Evolutionary conservation across 108 stramenopile genomes (phyloP), one percentile per base, ranked within the genome.

Genomic region (Licmophora abbreviata): DNA sequence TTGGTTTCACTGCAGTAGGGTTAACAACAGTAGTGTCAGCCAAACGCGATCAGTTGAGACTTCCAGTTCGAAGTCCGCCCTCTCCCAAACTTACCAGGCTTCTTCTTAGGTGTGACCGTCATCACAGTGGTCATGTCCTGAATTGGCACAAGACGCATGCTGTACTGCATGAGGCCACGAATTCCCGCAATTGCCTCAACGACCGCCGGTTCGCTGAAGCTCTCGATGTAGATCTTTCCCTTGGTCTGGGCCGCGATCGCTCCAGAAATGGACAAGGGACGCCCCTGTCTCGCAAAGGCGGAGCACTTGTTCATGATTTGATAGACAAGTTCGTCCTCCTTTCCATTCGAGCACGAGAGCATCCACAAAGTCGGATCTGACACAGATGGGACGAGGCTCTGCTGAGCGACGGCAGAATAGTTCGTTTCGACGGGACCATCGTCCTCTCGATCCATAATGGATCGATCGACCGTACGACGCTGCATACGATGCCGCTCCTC

Each of bases 301-400:
- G 82, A 58, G 59, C 88, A 85, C 51, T 97, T 98, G 73, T 95
- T 96, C 94, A 95, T 95, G 45, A 98, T 69, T 62, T 94, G 88
- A 47, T 76, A 70, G 6, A 94, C 77, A 33, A 96, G 66, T 45
- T 93, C 89, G 56, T 79, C 72, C 51, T 97, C 95, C 42, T 93
- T 84, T 15, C 93, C 94, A 28, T 65, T 77, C 25, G 79, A 74
- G 57, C 92, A 92, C 23, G 85, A 83, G 46, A 95, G 69, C 86
- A 93, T 93, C 84, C 89, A 99, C 50, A 95, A 67, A 51, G 68
- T 93, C 20, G 94, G 96, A 74, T 99, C 97, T 14, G 79, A 77
- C 10, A 92, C 90, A 23, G 85, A 86, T 0, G 97, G 97, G 11
- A 96, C 70, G 45, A 95, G 54, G 5, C 86, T 79, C 45, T 95